These are phyloP conservation scores for Colletotrichum sp. DNA, from an alignment of 2,329 filamentous ascomycete species.

Conservation along the genomic window DNA sequence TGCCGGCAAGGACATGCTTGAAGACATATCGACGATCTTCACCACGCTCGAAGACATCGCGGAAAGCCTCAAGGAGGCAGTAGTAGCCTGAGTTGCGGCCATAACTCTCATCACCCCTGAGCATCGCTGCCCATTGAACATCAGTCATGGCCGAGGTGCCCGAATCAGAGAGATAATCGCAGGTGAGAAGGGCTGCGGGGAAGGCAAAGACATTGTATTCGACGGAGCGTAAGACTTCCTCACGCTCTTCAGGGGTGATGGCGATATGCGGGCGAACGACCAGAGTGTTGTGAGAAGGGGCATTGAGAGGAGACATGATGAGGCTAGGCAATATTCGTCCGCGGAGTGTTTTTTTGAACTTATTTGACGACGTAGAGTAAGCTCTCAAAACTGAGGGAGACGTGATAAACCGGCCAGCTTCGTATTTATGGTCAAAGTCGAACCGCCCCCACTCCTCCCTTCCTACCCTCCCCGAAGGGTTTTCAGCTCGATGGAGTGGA, in stretches of 20 bases:
- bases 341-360: not conserved
- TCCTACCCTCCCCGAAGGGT: fast-evolving
- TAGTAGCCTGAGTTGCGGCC: slow-evolving; percentile 29
- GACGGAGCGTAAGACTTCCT: not conserved
- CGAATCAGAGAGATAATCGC: slow-evolving; percentile 28
- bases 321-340: not conserved
- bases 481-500: not conserved
- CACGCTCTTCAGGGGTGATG: not conserved
- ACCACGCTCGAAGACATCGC: slow-evolving; percentile 28
- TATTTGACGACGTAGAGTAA: not conserved
- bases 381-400: not conserved
- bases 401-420: not conserved
- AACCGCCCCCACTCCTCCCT: too few relatives aligned
- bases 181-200: slow-evolving; percentile 27
- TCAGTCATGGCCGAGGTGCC: slow-evolving; percentile 31
- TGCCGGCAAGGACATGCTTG: not conserved
- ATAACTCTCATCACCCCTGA: slow-evolving; percentile 30
- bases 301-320: not conserved
- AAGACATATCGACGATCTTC: not conserved
- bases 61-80: slow-evolving; percentile 27
- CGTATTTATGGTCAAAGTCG: not conserved
- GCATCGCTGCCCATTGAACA: slow-evolving; percentile 29
- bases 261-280: not conserved
- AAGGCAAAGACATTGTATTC: slow-evolving; percentile 16
- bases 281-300: not conserved